phyloP scores from a whole-genome alignment of 345 rosid species.

The Eucalyptus erythrocorys region DNA sequence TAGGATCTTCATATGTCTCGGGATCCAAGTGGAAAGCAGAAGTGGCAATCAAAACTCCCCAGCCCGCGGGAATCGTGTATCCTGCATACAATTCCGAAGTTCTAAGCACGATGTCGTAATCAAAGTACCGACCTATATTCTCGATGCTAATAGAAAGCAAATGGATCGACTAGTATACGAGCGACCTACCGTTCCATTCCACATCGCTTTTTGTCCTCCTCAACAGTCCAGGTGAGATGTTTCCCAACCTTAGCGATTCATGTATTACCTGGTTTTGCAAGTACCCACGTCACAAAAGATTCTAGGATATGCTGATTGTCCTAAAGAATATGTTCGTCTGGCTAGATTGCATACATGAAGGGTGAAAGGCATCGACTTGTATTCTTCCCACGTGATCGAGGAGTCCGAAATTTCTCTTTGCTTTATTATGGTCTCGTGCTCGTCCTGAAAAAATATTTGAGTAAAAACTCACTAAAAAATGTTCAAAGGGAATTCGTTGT shows the following conservation, averaged over 20 bases:
- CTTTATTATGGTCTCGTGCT: not conserved
- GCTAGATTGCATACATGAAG: not conserved
- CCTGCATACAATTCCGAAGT: not conserved
- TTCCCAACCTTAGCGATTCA: not conserved
- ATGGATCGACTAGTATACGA: not conserved
- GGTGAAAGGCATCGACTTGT: not conserved
- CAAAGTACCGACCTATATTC: not conserved
- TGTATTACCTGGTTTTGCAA: not conserved
- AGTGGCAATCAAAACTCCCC: not conserved
- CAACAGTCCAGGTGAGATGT: not conserved
- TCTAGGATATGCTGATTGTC: not conserved
- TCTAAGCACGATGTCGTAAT: not conserved
- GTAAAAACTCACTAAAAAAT: not conserved
- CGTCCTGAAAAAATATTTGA: not conserved
- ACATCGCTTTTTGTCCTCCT: not conserved
- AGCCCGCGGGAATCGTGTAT: slow-evolving; percentile 13
- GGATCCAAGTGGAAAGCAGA: slow-evolving; percentile 7
- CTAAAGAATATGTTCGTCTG: not conserved
- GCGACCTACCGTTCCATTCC: slow-evolving; percentile 14
- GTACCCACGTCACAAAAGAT: not conserved
- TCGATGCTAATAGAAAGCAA: not conserved
- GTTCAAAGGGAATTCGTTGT: not conserved
- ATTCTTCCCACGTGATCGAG: not conserved
- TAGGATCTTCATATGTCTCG: slow-evolving; percentile 1
- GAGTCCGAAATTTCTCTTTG: not conserved